A percentile compares a stretch with the other conserved stretches of the same genome.
phyloP scores from a whole-genome alignment of 2,329 filamentous ascomycete species.

The Lomentospora prolificans region DNA sequence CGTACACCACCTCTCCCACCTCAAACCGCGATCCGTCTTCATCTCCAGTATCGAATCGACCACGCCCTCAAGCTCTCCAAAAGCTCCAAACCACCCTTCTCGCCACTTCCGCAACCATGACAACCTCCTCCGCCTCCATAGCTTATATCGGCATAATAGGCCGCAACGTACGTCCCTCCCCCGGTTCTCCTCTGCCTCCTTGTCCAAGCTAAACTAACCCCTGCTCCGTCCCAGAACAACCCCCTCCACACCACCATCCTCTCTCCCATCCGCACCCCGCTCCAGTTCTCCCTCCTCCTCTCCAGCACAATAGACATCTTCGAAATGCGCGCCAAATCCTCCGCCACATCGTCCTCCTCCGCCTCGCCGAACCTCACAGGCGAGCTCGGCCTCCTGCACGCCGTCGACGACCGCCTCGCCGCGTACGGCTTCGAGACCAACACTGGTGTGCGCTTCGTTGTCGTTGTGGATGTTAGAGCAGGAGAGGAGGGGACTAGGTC shows the following conservation, averaged over 20 bases:
- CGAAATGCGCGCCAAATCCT: conserved; percentile 68
- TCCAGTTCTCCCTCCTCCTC: conserved; percentile 87
- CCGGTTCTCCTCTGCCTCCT: not conserved
- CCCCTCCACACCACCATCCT: conserved; percentile 64
- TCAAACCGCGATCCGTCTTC: too few relatives aligned
- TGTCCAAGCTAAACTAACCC: conserved; percentile 9
- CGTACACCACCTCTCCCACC: too few relatives aligned
- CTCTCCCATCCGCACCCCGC: conserved; percentile 54
- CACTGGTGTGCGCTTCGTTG: conserved; percentile 83
- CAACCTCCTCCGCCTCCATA: conserved; percentile 63
- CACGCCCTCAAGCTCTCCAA: not conserved
- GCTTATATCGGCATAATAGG: conserved; percentile 91
- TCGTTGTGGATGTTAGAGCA: conserved; percentile 84
- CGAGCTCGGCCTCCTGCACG: conserved; percentile 85
- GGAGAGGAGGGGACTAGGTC: conserved; percentile 33
- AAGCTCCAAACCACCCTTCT: not conserved
- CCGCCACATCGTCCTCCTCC: conserved; percentile 50
- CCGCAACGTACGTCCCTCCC: conserved; percentile 57
- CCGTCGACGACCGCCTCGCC: conserved; percentile 83
- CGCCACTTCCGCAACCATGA: conserved; percentile 32
- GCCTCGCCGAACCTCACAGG: conserved; percentile 48
- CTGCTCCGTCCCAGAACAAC: conserved; percentile 61
- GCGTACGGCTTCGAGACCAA: conserved; percentile 97
- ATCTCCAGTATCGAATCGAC: too few relatives aligned
- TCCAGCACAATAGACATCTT: conserved; percentile 91